These are phyloP conservation scores for Pseudogymnoascus sp. DNA, from an alignment of 2,329 filamentous ascomycete species.

Conservation along the genomic window DNA sequence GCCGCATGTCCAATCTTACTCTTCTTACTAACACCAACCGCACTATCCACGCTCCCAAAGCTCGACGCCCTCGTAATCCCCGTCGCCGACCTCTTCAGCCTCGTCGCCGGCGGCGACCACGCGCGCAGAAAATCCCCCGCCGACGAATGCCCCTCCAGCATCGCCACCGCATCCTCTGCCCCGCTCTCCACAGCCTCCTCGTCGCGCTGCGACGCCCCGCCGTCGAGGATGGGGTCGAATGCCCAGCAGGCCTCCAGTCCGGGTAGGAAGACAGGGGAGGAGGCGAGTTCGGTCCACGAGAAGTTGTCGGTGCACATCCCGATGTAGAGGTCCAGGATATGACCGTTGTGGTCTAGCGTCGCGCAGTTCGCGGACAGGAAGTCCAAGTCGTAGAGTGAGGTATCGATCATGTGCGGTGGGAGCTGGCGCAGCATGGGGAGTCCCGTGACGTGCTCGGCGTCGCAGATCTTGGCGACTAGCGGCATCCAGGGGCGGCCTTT, in stretches of 20 bases:
- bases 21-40: slow-evolving; percentile 10
- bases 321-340: slow-evolving; percentile 52
- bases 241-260: slow-evolving; percentile 49
- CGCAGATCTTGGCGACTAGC: slow-evolving; percentile 50
- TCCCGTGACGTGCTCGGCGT: slow-evolving; percentile 44
- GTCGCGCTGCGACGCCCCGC: slow-evolving; percentile 22
- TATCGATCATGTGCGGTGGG: slow-evolving; percentile 35
- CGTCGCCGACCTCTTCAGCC: slow-evolving; percentile 42
- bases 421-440: slow-evolving; percentile 52
- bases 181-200: slow-evolving; percentile 25
- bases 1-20: not conserved
- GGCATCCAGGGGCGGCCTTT: slow-evolving; percentile 47
- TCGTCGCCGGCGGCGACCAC: slow-evolving; percentile 19
- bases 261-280: slow-evolving; percentile 40
- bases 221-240: slow-evolving; percentile 43
- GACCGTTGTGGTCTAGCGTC: slow-evolving; percentile 45
- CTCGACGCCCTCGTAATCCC: slow-evolving; percentile 44
- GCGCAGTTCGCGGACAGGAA: slow-evolving; percentile 48
- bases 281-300: slow-evolving; percentile 43
- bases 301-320: slow-evolving; percentile 46
- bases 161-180: slow-evolving; percentile 19
- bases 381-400: slow-evolving; percentile 37
- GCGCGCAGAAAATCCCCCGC: slow-evolving; percentile 37
- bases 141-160: no score
- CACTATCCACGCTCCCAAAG: slow-evolving; percentile 33